Base-by-base conservation (phyloP, 2,329 filamentous ascomycete genomes). In the Westerdykella sp. region DNA sequence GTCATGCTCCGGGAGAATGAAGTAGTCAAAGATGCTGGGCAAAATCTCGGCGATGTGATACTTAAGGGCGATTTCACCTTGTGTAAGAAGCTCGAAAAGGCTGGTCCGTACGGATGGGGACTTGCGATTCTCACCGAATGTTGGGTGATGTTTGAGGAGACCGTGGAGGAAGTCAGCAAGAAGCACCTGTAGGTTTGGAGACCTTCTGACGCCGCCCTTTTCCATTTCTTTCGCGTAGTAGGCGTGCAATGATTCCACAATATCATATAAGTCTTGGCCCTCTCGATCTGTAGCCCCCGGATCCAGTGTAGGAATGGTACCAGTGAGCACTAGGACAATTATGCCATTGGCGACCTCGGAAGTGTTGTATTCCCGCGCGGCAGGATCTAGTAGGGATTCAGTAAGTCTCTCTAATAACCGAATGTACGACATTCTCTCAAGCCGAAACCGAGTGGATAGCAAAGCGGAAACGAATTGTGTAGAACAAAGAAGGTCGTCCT, bases 1-100 rank as follows among this genome's bases (percentile, higher is more conserved):
- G 44, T 94, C 87, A 55, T 98, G 93, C 37, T 84, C 75, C 53
- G 84, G 84, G 1, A 96, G 74, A n/a, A 90, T 76, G 57, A 86
- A 97, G 1, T 86, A 76, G 11, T 81, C 78, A 63, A 98, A 98
- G 21, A 98, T 74, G 5, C 73, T 72, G 0, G 87, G 79, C 14
- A 97, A 71, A 2, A 77, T 75, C 43, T 79, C 73, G 0, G 85
- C 83, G 41, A 95, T 78, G 46, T 78, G 79, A 57, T 85, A 89
- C 57, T 94, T 93, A 37, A 93, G 83, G 10, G 73, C 66, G 56
- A 91, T 79, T 41, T 79, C 73, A 1, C 84, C 81, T 12, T 77
- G 72, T 34, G 77, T 71, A 6, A 97, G 71, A 16, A 97, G 79
- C 10, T 75, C 76, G 43, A 97, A 81, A 3, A 97, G 74, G 39